Conservation (phyloP, 306 rosid genomes). For the Citrullus amarus region DNA sequence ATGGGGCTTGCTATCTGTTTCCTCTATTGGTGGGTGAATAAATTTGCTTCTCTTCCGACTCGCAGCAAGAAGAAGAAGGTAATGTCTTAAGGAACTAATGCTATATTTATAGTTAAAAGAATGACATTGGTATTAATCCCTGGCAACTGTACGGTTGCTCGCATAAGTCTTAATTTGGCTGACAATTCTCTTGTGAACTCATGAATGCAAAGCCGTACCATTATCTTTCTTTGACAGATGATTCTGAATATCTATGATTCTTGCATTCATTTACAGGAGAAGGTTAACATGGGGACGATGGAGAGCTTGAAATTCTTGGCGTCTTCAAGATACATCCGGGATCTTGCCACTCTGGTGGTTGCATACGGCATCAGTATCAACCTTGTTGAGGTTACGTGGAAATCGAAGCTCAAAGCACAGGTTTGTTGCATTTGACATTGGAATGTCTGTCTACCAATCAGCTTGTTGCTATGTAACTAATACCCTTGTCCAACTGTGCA, state of each 20-base stretch:
- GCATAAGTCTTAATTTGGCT: neutral
- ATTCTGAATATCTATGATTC: slow-evolving; percentile 4
- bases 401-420: slow-evolving; percentile 98
- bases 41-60: slow-evolving; percentile 64
- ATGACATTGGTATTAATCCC: neutral
- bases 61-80: slow-evolving; percentile 97
- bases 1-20: slow-evolving; percentile 67
- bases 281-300: slow-evolving; percentile 88
- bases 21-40: slow-evolving; percentile 88
- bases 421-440: slow-evolving; percentile 24
- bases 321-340: slow-evolving; percentile 80
- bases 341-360: slow-evolving; percentile 94
- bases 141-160: neutral
- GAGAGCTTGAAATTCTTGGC: slow-evolving; percentile 98
- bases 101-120: neutral
- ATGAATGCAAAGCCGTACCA: neutral
- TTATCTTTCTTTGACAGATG: neutral
- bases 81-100: neutral
- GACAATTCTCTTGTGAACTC: neutral
- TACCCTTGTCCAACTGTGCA: slow-evolving; percentile 16
- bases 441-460: neutral
- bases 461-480: neutral
- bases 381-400: slow-evolving; percentile 97
- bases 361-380: slow-evolving; percentile 92
- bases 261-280: slow-evolving; percentile 41